Evolutionary conservation across 495 filamentous ascomycete species (phyloP).

Genomic region (Ramalina peruviana): DNA sequence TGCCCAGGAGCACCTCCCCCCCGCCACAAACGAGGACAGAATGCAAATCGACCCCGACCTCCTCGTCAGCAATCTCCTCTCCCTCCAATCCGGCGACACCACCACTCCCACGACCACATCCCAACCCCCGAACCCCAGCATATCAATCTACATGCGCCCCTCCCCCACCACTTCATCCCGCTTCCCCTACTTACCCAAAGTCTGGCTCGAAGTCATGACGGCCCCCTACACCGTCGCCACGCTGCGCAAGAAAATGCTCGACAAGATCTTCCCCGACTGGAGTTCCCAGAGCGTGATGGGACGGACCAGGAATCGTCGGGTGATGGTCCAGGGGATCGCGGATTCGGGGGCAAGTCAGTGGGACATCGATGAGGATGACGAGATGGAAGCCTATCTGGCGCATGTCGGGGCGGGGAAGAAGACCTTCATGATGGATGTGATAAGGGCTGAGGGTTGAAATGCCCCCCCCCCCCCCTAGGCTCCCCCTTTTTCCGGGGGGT

Average conservation of each 20-base stretch:
- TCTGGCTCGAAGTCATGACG: slow-evolving; percentile 51
- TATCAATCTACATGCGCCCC: slow-evolving; percentile 50
- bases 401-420: slow-evolving; percentile 51
- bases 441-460: no score
- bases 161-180: slow-evolving; percentile 20
- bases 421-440: slow-evolving; percentile 40
- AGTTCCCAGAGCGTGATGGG: slow-evolving; percentile 4
- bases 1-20: slow-evolving; percentile 32
- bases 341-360: slow-evolving; percentile 42
- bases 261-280: no score
- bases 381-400: slow-evolving; percentile 53
- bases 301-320: slow-evolving; percentile 25
- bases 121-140: slow-evolving; percentile 16
- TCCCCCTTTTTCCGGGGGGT: no score
- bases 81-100: slow-evolving; percentile 27
- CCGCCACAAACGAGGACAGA: slow-evolving; percentile 32
- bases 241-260: slow-evolving; percentile 28
- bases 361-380: slow-evolving; percentile 51
- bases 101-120: slow-evolving; percentile 27
- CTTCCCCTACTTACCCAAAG: slow-evolving; percentile 27
- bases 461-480: no score
- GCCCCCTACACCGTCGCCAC: slow-evolving; percentile 38
- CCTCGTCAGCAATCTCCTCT: slow-evolving; percentile 34
- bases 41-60: slow-evolving; percentile 56
- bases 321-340: slow-evolving; percentile 50